Conservation (phyloP, 768 basidiomycete genomes). For the Amanita rimosa region DNA sequence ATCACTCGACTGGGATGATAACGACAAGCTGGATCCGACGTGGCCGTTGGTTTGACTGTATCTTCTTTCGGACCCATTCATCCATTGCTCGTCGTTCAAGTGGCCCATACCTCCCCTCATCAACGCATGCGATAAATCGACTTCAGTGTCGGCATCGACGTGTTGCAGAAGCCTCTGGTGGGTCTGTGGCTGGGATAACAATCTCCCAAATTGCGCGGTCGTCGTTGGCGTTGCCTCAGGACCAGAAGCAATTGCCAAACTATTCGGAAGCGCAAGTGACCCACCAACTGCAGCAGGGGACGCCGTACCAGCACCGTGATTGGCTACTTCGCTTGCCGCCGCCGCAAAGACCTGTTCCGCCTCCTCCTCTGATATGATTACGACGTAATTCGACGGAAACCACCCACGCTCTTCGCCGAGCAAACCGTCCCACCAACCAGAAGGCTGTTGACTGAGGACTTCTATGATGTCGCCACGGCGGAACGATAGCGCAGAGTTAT, state of each 20-base stretch:
- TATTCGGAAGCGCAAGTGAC: not conserved
- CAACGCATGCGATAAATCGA: slow-evolving; percentile 40
- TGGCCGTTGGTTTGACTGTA: slow-evolving; percentile 13
- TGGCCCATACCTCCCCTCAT: slow-evolving; percentile 30
- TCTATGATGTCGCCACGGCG: slow-evolving; percentile 83
- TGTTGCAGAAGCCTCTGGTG: not conserved
- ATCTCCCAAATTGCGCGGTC: not conserved
- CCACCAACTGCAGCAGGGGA: not conserved
- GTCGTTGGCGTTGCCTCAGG: not conserved
- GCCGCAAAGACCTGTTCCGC: slow-evolving; percentile 49
- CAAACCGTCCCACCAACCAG: slow-evolving; percentile 98
- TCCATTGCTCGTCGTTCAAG: slow-evolving; percentile 40
- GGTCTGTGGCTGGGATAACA: not conserved
- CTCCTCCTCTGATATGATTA: slow-evolving; percentile 67
- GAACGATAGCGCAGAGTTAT: slow-evolving; percentile 85
- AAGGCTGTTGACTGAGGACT: slow-evolving; percentile 81
- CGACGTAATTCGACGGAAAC: slow-evolving; percentile 97
- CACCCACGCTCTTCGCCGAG: slow-evolving; percentile 85
- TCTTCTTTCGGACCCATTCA: slow-evolving; percentile 8
- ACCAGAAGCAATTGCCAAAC: not conserved
- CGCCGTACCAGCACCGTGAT: not conserved
- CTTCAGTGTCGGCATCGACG: not conserved
- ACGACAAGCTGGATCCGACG: not conserved
- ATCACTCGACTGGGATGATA: slow-evolving; percentile 45
- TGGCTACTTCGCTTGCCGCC: not conserved